Evolutionary conservation across 345 rosid species (phyloP), one percentile per base, ranked within the genome.

Genomic region (Brassica rapa): DNA sequence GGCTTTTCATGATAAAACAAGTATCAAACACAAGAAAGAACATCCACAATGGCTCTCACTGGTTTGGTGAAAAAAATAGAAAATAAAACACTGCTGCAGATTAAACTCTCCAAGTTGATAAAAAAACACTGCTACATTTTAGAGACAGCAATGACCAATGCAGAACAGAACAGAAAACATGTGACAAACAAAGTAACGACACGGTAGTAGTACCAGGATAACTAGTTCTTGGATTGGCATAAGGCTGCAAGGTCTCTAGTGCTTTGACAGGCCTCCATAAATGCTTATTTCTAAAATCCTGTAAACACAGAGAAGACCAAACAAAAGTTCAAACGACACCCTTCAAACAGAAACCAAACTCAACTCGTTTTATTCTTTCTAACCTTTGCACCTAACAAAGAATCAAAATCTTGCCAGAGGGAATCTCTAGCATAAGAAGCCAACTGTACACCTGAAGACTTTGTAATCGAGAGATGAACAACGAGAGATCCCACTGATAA

Each of bases 261-360:
- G 92, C 74, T 85, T 86, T 96, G 27, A 93, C 89, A 83, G 77
- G 76, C 2, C 95, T 90, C 99, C 99, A 96, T 51, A 93, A 73
- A 84, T 83, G 88, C 76, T 85, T 89, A 86, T 81, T 88, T 63
- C 84, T 81, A 82, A 71, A 37, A 70, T 78, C 83, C 98, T 96
- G 77, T 73, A 83, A 67, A 37, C 12, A 46, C 70, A 77, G 67
- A 66, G 64, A 79, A 77, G 41, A 35, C 15, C 59, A 16, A 16
- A 71, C 51, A 46, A 32, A 8, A 1, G 4, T 37, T 53, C 1
- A 33, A 23, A 55, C 37, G 1, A 65, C 62, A 59, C 1, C 21
- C 4, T 65, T 39, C 46, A 35, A 4, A 74, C 3, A 16, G 2
- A 33, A 64, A 65, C 60, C 23, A 71, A 62, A 70, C 0, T n/a